Evolutionary conservation across 1,139 yeast species (phyloP), one percentile per base, ranked within the genome.

Genomic region (Blastobotrys niveus): DNA sequence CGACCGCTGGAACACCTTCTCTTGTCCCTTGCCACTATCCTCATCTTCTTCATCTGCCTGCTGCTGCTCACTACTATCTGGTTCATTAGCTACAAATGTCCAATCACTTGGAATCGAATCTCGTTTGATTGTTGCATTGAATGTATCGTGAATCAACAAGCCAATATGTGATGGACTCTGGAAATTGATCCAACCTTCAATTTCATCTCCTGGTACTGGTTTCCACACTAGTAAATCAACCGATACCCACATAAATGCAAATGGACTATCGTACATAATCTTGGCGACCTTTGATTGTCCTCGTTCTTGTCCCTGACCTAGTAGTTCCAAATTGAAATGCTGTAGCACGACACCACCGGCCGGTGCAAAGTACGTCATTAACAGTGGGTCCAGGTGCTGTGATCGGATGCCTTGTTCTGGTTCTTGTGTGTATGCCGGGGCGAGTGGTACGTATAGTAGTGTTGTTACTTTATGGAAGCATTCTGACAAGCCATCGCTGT

Each of bases 131-230:
- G 93, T 80, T 27, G 96, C 97, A 66, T 91, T 93, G 70, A 91
- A 91, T 1, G 95, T 86, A 65, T 91, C 97, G 62, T 86, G 91
- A 43, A 91, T 74, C 55, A 91, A 74, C 52, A 91, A 71, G 50
- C 97, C 97, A 58, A 93, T 82, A 61, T 91, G 98, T 7, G 95
- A 83, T 14, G 95, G 96, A 1, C 96, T 82, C 68, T 89, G 96
- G 76, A 91, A 79, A 67, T 87, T 87, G 47, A 85, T 76, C 68
- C 79, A 76, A 5, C 98, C 98, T 61, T 89, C 95, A 26, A 89
- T 66, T 1, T 72, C 68, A 59, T 91, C 97, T 5, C 95, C 96
- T 12, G 79, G 72, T 55, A 77, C 78, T 3, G 98, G 98, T 58
- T 76, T 78, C 97, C 98, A 91, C 44, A 88, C 76, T 48, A 88